A percentile compares a stretch with the other conserved stretches of the same genome.
Evolutionary conservation across 2,329 filamentous ascomycete species (phyloP).

Genomic region (Reticulascus tulasneorum): DNA sequence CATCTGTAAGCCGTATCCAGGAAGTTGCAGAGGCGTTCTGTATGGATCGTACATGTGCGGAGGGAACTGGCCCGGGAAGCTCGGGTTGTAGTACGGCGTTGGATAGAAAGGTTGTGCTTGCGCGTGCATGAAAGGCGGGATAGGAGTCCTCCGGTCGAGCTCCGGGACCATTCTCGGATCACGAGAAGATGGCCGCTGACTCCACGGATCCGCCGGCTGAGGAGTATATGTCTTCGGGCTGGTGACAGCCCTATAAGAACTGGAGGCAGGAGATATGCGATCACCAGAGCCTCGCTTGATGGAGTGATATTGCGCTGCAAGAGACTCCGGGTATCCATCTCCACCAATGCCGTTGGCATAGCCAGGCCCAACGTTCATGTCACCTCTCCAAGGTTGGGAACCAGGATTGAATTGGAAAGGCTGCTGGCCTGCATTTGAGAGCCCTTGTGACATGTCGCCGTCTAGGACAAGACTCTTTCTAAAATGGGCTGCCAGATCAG

Average conservation of each 20-base stretch:
- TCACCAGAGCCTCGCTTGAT: constrained; percentile 34
- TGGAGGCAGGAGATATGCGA: constrained; percentile 31
- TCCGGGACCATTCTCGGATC: constrained; percentile 30
- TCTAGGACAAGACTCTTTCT: constrained; percentile 29
- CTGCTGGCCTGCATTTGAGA: constrained; percentile 19
- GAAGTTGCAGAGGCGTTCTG: constrained; percentile 11
- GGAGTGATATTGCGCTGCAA: constrained; percentile 15
- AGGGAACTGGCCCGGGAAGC: constrained; percentile 33
- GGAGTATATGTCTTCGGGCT: constrained; percentile 18
- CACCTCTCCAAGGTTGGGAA: constrained; percentile 41
- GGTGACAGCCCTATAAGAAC: constrained; percentile 21
- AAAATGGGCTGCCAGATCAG: constrained; percentile 31
- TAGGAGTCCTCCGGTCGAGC: constrained; percentile 31
- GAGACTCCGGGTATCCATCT: constrained; percentile 27
- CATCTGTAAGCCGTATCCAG: constrained; percentile 29
- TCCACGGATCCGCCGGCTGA: constrained; percentile 34
- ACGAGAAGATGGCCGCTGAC: constrained; percentile 27
- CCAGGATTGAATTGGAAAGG: constrained; percentile 45
- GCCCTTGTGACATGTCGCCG: constrained; percentile 18
- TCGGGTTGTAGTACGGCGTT: constrained; percentile 28
- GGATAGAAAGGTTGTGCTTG: constrained; percentile 27
- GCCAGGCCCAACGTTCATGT: constrained; percentile 26
- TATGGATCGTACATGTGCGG: constrained; percentile 29
- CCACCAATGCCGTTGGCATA: constrained; percentile 16
- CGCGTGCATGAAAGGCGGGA: constrained; percentile 25